Percentiles rank a stretch among this genome's conserved stretches.
phyloP scores from a whole-genome alignment of 306 rosid species.

The Parietaria judaica region DNA sequence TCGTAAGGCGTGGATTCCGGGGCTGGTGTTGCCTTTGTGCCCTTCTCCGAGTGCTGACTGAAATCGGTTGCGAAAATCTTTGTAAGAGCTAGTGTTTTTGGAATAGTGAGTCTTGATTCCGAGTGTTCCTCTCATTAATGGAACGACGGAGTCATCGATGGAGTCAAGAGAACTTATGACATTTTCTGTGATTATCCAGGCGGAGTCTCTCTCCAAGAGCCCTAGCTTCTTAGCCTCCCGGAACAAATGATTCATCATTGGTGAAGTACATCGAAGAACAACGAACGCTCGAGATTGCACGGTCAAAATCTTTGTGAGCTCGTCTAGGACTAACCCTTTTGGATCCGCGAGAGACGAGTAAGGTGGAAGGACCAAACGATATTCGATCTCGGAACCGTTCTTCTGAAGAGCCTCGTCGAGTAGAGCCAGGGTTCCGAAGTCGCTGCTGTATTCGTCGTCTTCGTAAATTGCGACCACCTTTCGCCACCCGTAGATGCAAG shows the following conservation, averaged over 20 bases:
- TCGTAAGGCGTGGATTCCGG: constrained; percentile 46
- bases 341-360: constrained; percentile 39
- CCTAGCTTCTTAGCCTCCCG: constrained; percentile 42
- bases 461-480: constrained; percentile 21
- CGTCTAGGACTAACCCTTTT: constrained; percentile 36
- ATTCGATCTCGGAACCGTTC: constrained; percentile 38
- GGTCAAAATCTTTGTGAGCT: constrained; percentile 27
- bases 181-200: constrained; percentile 59
- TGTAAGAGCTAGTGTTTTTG: constrained; percentile 22
- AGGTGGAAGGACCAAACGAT: constrained; percentile 42
- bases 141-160: constrained; percentile 28
- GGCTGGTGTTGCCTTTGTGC: constrained; percentile 33
- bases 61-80: constrained; percentile 23
- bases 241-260: constrained; percentile 42
- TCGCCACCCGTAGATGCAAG: constrained; percentile 17
- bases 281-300: constrained; percentile 47
- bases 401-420: constrained; percentile 50
- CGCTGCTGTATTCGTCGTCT: constrained; percentile 24
- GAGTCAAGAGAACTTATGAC: constrained; percentile 41
- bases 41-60: constrained; percentile 19
- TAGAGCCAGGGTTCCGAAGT: constrained; percentile 34
- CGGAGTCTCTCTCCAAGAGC: constrained; percentile 38
- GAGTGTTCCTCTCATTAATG: constrained; percentile 52
- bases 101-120: constrained; percentile 52
- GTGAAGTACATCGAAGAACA: constrained; percentile 45